Conservation (phyloP, 257 asterid species). For the Solanum lycopersicoides region DNA sequence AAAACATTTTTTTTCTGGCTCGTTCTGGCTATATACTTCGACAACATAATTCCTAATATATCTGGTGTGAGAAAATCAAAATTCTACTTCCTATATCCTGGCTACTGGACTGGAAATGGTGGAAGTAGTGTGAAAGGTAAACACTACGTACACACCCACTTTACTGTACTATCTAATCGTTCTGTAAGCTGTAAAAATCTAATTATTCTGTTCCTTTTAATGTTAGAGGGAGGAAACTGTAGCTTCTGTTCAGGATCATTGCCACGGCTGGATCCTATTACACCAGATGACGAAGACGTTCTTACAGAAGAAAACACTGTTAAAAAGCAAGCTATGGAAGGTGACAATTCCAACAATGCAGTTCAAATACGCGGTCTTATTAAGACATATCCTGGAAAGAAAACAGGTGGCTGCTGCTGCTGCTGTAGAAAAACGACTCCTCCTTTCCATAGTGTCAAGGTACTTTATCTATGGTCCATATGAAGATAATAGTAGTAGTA, state of each 20-base stretch:
- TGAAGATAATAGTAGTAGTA: neutral
- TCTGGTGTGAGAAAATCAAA: slow-evolving; percentile 81
- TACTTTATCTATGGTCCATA: slow-evolving; percentile 2
- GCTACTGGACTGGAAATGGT: slow-evolving; percentile 90
- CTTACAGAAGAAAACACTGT: slow-evolving; percentile 77
- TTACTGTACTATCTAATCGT: neutral
- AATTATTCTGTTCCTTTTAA: neutral
- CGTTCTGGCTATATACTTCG: slow-evolving; percentile 71
- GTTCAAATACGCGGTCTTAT: slow-evolving; percentile 78
- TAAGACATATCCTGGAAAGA: slow-evolving; percentile 58
- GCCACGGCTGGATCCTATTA: slow-evolving; percentile 34
- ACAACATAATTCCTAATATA: slow-evolving; percentile 71
- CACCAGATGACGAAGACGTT: slow-evolving; percentile 82
- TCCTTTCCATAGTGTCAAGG: slow-evolving; percentile 92
- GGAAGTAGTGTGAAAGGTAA: slow-evolving; percentile 73
- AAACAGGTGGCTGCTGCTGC: slow-evolving; percentile 45
- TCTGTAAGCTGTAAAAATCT: neutral
- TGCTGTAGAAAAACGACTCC: slow-evolving; percentile 46
- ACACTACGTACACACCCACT: neutral
- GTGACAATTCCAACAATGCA: slow-evolving; percentile 39
- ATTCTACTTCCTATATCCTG: slow-evolving; percentile 62
- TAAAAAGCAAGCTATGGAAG: slow-evolving; percentile 56
- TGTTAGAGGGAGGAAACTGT: slow-evolving; percentile 68
- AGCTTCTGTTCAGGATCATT: slow-evolving; percentile 43
- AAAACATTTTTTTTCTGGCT: slow-evolving; percentile 56